Evolutionary conservation across 2,329 filamentous ascomycete species (phyloP).

Genomic region (Blastomyces parvus): DNA sequence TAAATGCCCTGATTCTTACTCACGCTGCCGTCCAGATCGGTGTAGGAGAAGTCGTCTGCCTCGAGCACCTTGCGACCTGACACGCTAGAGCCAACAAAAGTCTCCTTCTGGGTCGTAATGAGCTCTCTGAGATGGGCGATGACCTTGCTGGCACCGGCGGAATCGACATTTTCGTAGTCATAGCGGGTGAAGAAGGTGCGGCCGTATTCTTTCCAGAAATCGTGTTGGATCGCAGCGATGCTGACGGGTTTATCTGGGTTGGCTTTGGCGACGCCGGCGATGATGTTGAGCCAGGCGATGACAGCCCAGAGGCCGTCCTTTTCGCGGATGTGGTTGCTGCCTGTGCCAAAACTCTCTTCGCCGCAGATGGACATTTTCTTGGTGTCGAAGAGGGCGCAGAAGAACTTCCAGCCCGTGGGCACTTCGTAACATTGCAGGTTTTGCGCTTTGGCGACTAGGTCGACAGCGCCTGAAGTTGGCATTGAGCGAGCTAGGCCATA

Average conservation of each 20-base stretch:
- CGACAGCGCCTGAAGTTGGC: constrained; percentile 92
- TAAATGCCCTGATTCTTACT: constrained; percentile 94
- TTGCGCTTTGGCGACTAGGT: constrained; percentile 92
- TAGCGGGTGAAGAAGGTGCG: constrained; percentile 99
- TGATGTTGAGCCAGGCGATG: constrained; percentile 97
- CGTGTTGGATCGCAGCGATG: constrained; percentile 91
- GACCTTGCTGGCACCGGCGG: constrained; percentile 82
- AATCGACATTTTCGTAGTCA: constrained; percentile 94
- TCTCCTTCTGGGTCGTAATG: constrained; percentile 56
- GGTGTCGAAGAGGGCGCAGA: constrained; percentile 89
- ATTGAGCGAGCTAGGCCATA: constrained; percentile 93
- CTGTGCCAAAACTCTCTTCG: constrained; percentile 96
- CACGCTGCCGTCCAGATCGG: constrained; percentile 93
- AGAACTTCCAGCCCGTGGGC: constrained; percentile 98
- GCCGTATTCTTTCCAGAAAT: constrained; percentile 95
- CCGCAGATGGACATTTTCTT: constrained; percentile 97
- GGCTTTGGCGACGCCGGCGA: constrained; percentile 81
- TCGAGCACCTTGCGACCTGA: constrained; percentile 74
- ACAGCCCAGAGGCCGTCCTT: constrained; percentile 98
- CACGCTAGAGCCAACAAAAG: constrained; percentile 78
- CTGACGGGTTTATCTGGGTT: constrained; percentile 71
- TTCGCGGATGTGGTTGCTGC: constrained; percentile 97
- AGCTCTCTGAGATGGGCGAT: constrained; percentile 70
- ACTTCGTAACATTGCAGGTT: constrained; percentile 90
- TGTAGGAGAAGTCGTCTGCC: constrained; percentile 96